A percentile compares a stretch with the other conserved stretches of the same genome.
Evolutionary conservation across 805 yeast species (phyloP).

Genomic region (Candida nonsorbophila): DNA sequence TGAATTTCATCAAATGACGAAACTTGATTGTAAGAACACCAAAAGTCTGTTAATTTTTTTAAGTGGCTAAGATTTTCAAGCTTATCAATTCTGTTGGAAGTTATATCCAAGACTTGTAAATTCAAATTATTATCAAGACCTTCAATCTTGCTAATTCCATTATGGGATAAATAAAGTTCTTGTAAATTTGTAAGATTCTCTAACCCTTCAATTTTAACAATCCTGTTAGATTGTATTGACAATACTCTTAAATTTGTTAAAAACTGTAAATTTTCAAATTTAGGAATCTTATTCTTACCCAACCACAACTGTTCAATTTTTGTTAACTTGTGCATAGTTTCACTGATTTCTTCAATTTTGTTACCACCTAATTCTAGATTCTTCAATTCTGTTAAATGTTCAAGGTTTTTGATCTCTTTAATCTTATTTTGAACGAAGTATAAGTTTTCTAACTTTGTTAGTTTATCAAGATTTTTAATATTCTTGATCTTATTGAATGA

Average conservation of each 20-base stretch:
- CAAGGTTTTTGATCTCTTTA: constrained; percentile 61
- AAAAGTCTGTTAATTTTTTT: constrained; percentile 73
- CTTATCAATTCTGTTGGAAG: constrained; percentile 62
- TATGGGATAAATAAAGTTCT: constrained; percentile 85
- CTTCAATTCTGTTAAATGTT: constrained; percentile 48
- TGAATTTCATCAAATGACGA: constrained; percentile 66
- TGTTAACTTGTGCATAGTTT: constrained; percentile 49
- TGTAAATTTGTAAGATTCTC: constrained; percentile 67
- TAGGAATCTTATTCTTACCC: constrained; percentile 76
- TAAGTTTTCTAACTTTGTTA: constrained; percentile 59
- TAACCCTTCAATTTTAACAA: constrained; percentile 76
- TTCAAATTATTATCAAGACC: constrained; percentile 68
- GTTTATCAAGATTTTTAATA: constrained; percentile 68
- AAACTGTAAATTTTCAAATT: constrained; percentile 55
- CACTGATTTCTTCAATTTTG: constrained; percentile 51
- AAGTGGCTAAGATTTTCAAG: constrained; percentile 66
- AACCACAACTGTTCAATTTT: constrained; percentile 80
- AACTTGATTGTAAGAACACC: constrained; percentile 83
- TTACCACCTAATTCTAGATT: constrained; percentile 93
- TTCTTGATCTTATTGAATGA: constrained; percentile 87
- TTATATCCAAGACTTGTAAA: constrained; percentile 71
- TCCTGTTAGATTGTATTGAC: constrained; percentile 83
- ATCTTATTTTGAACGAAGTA: constrained; percentile 90
- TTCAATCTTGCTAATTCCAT: constrained; percentile 69
- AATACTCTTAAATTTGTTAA: constrained; percentile 64